Evolutionary conservation across 306 rosid genomes (phyloP), one percentile per base, ranked within the genome.

Genomic region (Quercus aquifolioides): DNA sequence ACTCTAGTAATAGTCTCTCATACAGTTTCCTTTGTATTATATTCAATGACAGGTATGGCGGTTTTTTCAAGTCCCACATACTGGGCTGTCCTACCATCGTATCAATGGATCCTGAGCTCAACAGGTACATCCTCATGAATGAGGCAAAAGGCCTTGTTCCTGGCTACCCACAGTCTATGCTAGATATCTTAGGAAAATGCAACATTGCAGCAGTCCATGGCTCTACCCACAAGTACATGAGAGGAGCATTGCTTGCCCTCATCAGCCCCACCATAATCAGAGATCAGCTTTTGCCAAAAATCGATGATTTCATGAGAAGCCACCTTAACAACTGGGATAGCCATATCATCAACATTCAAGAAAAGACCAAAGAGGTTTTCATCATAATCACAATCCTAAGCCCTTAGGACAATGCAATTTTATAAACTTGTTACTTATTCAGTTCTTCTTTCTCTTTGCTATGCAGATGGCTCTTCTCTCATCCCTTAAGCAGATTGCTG

Each of bases 191-290:
- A 54, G 99, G 99, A 25, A 90, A 88, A 81, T 85, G 92, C 76
- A 96, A 96, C 77, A 96, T 96, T 80, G 98, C 97, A 51, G 99
- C 99, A 78, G 97, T 93, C 78, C 93, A 96, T 85, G 98, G 99
- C 89, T 85, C 92, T 86, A 86, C 97, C 9, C 99, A 96, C 80
- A 96, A 89, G 92, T 86, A 91, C 85, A 81, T 93, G 91, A 88
- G 98, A 90, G 97, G 91, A 14, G 93, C 99, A 72, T 76, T 96
- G 62, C 93, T 93, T 81, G 74, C 96, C 59, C 86, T 96, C 81
- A 87, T 96, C 72, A 87, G 91, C 81, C 96, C 97, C 79, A 64
- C 87, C 76, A 62, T 85, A 85, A 91, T 93, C 75, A 87, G 87
- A 80, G 85, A 82, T 33, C 97, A 89, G 59, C 85, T 91, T 89